These are phyloP conservation scores for Thymus quinquecostatus DNA, from an alignment of 257 asterid genomes.

Conservation along the genomic window DNA sequence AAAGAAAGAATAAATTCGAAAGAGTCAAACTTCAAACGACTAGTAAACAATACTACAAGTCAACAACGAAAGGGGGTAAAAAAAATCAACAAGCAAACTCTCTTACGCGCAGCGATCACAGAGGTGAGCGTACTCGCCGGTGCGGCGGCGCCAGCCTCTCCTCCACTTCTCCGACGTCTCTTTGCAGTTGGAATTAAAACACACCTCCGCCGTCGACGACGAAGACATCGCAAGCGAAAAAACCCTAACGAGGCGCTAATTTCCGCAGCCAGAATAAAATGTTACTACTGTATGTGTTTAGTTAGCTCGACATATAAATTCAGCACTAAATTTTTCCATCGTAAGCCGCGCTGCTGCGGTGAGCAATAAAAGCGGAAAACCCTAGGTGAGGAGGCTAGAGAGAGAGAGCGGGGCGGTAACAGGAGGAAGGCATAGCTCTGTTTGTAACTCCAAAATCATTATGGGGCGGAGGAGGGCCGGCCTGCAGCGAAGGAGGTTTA, in stretches of 20 bases:
- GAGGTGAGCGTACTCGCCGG: slow-evolving; percentile 91
- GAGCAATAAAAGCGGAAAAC: slow-evolving; percentile 35
- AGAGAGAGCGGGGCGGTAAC: slow-evolving; percentile 31
- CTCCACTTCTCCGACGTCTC: slow-evolving; percentile 52
- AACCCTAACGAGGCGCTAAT: slow-evolving; percentile 34
- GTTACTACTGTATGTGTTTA: not conserved
- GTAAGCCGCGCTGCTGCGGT: slow-evolving; percentile 25
- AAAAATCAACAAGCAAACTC: not conserved
- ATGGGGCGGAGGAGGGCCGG: slow-evolving; percentile 28
- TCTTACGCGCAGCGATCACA: slow-evolving; percentile 98
- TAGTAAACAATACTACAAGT: slow-evolving; percentile 1
- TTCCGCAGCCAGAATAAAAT: not conserved
- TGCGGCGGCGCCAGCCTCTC: slow-evolving; percentile 96
- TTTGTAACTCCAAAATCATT: slow-evolving; percentile 30
- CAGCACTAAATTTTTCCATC: slow-evolving; percentile 30
- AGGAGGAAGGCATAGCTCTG: slow-evolving; percentile 26
- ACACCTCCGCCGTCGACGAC: slow-evolving; percentile 42
- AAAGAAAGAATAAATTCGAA: not conserved
- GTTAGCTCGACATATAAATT: slow-evolving; percentile 32
- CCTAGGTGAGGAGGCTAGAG: slow-evolving; percentile 39
- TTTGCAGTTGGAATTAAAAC: slow-evolving; percentile 87
- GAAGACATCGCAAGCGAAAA: slow-evolving; percentile 34
- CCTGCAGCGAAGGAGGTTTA: slow-evolving; percentile 13
- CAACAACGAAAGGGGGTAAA: not conserved
- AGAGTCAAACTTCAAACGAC: slow-evolving; percentile 14